Base-by-base conservation (phyloP, 192 early-diverging fungal genomes). In the Backusella tuberculispora region DNA sequence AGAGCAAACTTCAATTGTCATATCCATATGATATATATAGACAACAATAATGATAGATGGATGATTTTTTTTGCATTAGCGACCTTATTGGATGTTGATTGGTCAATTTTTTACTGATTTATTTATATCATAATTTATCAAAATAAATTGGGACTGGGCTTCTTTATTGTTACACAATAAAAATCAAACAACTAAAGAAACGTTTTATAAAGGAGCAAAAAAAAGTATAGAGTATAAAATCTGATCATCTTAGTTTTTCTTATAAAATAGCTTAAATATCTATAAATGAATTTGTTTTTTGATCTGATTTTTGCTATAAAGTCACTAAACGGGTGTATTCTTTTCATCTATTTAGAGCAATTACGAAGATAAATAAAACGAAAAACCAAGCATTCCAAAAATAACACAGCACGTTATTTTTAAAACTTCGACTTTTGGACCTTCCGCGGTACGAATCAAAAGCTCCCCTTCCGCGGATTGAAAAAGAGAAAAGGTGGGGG, bases 351-450 rank as follows among this genome's bases (percentile, higher is more conserved):
- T 34, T 34, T 34, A 2, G 29, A 34, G 2, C 0, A 34, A 34
- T 34, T 1, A 34, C 29, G 2, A 34, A 34, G 29, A 34, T 34
- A 34, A 34, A 34, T 34, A 34, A 12, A 60, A 24, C 12, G 21
- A 3, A 8, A 60, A 13, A 5, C 21, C 21, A 26, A 34, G 53
- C 21, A 60, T 60, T 60, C 53, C 53, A 60, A 60, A 60, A 60
- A 60, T 60, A 60, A 60, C 53, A 24, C 53, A 60, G 12, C 53
- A 60, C 53, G 53, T 60, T 60, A 60, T 60, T 60, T 60, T 60
- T 60, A 60, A 60, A 60, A 60, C 53, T 5, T 60, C 53, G 53
- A 60, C 12, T 60, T 34, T 34, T 34, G n/a, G 9, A 60, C 53
- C 10, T 60, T 60, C 53, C 53, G 53, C 53, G 53, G 53, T 53